phyloP scores from a whole-genome alignment of 2,329 filamentous ascomycete species.

The Sporothrix schenckii region DNA sequence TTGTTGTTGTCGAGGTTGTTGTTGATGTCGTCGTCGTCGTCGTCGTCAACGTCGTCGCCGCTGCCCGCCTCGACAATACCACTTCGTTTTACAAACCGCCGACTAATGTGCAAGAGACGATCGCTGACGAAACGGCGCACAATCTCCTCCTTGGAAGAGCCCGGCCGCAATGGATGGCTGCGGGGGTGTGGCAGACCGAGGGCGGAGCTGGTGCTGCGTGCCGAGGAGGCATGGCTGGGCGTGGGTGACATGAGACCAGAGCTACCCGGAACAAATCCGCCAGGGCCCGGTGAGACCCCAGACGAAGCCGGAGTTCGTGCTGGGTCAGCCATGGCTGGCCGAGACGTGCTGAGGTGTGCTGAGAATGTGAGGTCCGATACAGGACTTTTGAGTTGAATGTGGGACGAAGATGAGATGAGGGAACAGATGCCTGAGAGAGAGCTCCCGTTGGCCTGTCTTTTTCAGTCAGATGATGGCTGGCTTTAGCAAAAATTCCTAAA shows the following conservation, averaged over 20 bases:
- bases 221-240: slow-evolving; percentile 41
- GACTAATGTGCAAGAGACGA: slow-evolving; percentile 56
- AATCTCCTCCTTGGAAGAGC: slow-evolving; percentile 63
- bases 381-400: not conserved
- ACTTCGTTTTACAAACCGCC: slow-evolving; percentile 65
- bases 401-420: slow-evolving; percentile 2
- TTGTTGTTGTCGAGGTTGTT: no score
- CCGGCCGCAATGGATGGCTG: slow-evolving; percentile 55
- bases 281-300: slow-evolving; percentile 41
- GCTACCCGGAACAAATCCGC: slow-evolving; percentile 54
- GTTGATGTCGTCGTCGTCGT: no score
- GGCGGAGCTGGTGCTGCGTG: slow-evolving; percentile 44
- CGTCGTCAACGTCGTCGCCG: slow-evolving; percentile 41
- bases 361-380: not conserved
- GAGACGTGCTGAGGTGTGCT: not conserved
- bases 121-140: slow-evolving; percentile 61
- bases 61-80: slow-evolving; percentile 51
- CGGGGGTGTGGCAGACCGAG: slow-evolving; percentile 59
- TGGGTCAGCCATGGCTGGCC: slow-evolving; percentile 1
- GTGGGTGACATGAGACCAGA: slow-evolving; percentile 57
- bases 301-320: not conserved
- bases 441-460: not conserved
- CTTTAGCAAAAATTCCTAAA: not conserved
- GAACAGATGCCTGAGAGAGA: not conserved
- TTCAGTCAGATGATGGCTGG: not conserved